phyloP scores from a whole-genome alignment of 768 basidiomycete species.

The Postia placenta region DNA sequence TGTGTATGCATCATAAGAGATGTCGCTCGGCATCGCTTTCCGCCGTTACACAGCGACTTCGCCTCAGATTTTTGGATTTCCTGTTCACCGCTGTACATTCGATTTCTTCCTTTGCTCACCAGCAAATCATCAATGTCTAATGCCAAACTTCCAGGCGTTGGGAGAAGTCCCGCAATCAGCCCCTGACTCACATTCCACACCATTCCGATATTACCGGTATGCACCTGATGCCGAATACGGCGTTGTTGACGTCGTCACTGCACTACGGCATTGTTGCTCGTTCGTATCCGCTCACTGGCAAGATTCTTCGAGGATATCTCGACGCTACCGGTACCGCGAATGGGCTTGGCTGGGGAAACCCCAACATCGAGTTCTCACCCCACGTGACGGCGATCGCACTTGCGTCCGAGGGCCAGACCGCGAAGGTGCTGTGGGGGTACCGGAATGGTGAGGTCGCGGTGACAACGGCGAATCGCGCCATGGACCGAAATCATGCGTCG shows the following conservation, averaged over 20 bases:
- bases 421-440: slow-evolving; percentile 70
- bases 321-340: slow-evolving; percentile 54
- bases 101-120: too few relatives aligned
- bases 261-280: slow-evolving; percentile 69
- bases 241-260: slow-evolving; percentile 57
- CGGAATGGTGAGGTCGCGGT: slow-evolving; percentile 61
- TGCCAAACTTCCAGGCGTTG: slow-evolving; percentile 67
- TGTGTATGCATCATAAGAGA: too few relatives aligned
- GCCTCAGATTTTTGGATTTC: background rate
- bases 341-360: slow-evolving; percentile 63
- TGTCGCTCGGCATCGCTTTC: too few relatives aligned
- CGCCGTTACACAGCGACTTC: background rate
- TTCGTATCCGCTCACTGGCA: slow-evolving; percentile 65
- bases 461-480: slow-evolving; percentile 48
- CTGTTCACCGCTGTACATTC: background rate
- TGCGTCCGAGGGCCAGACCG: slow-evolving; percentile 57
- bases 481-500: slow-evolving; percentile 45
- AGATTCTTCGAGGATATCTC: slow-evolving; percentile 62
- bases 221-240: slow-evolving; percentile 50
- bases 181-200: slow-evolving; percentile 59
- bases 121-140: too few relatives aligned
- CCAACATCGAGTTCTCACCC: slow-evolving; percentile 69
- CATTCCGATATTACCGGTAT: slow-evolving; percentile 50
- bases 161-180: slow-evolving; percentile 54
- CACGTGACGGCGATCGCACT: slow-evolving; percentile 56